Conservation (phyloP, 352 stramenopile genomes). For the Phytophthora cryptogea region DNA sequence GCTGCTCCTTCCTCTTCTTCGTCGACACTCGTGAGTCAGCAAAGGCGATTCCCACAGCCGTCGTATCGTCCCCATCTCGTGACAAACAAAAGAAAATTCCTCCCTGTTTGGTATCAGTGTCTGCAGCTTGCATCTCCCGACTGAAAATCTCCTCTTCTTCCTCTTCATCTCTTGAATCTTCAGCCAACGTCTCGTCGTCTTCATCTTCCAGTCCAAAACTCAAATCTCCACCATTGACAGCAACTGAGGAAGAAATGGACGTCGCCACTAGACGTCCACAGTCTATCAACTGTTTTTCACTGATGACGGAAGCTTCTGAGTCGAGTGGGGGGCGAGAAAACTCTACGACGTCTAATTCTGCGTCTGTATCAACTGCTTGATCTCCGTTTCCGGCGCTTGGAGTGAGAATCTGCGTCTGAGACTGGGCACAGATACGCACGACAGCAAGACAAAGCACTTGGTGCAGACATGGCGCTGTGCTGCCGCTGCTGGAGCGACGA, state of each 20-base stretch:
- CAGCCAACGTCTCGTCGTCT: conserved; percentile 13
- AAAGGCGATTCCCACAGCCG: conserved; percentile 54
- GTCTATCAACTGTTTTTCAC: conserved; percentile 22
- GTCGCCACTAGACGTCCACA: conserved; percentile 11
- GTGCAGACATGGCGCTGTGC: background rate
- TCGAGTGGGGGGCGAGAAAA: conserved; percentile 22
- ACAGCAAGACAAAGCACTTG: conserved; percentile 22
- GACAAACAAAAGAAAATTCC: conserved; percentile 61
- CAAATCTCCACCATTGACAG: conserved; percentile 5
- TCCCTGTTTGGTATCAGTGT: conserved; percentile 13
- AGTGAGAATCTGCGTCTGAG: background rate
- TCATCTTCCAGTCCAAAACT: conserved; percentile 28
- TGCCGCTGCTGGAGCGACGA: conserved; percentile 12
- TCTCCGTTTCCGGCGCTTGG: conserved; percentile 3
- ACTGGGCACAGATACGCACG: conserved; percentile 15
- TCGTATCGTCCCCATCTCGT: conserved; percentile 13
- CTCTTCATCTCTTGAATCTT: conserved; percentile 39
- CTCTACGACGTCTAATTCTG: conserved; percentile 7
- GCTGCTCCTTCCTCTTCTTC: conserved; percentile 48
- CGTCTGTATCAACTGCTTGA: background rate
- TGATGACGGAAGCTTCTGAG: conserved; percentile 16
- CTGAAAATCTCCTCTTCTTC: conserved; percentile 79
- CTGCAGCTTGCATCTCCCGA: conserved; percentile 55
- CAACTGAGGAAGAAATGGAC: conserved; percentile 1
- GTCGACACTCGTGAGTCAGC: conserved; percentile 42